Conservation (phyloP, 139 green algal species). For the Parachlorella kessleri region DNA sequence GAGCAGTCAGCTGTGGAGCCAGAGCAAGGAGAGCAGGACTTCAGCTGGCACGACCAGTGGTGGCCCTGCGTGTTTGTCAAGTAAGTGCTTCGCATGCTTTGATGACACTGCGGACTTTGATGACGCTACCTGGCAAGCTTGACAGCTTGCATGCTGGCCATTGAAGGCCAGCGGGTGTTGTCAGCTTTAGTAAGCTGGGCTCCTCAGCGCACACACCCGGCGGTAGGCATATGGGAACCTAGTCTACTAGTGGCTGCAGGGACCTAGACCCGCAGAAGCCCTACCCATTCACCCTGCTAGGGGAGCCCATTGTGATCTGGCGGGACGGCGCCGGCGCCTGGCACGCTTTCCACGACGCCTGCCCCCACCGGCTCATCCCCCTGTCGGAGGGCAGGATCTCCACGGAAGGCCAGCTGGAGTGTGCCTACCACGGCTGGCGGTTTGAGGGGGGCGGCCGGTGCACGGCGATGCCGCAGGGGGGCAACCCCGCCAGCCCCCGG, state of each 20-base stretch:
- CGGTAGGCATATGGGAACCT: too few relatives aligned
- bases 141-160: too few relatives aligned
- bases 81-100: not conserved
- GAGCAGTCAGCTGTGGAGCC: too few relatives aligned
- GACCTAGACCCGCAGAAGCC: slow-evolving; percentile 2
- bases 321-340: slow-evolving; percentile 4
- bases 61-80: slow-evolving; percentile 14
- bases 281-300: slow-evolving; percentile 21
- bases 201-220: too few relatives aligned
- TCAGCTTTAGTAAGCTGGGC: too few relatives aligned
- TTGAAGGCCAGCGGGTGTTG: too few relatives aligned
- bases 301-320: slow-evolving; percentile 40
- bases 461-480: slow-evolving; percentile 52
- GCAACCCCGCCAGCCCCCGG: slow-evolving; percentile 30
- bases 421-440: slow-evolving; percentile 54
- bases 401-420: slow-evolving; percentile 45
- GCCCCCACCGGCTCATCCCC: slow-evolving; percentile 56
- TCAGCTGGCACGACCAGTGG: slow-evolving; percentile 9
- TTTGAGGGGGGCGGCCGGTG: slow-evolving; percentile 48
- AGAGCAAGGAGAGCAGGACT: too few relatives aligned
- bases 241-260: not conserved
- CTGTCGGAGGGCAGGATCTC: slow-evolving; percentile 52
- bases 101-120: not conserved
- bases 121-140: too few relatives aligned
- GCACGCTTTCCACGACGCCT: slow-evolving; percentile 34